Base-by-base conservation (phyloP, 768 basidiomycete species). In the Lentinula sp. region DNA sequence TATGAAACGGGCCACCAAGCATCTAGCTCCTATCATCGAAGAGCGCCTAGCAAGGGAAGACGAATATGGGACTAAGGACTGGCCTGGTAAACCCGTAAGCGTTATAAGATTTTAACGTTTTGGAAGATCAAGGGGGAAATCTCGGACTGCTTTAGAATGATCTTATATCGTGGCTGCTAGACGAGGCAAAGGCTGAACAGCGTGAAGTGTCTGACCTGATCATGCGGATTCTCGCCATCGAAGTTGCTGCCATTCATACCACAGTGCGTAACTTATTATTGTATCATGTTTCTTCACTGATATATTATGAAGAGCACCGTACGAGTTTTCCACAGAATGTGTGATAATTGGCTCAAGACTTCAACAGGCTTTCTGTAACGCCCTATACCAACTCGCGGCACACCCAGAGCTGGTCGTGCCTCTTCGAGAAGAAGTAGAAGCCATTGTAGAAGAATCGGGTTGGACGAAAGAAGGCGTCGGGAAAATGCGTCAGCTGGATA, bases 141-240 rank as follows among this genome's bases (percentile, higher is more conserved):
- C 45, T n/a, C 6, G 10, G 13, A 32, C 32, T 48, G 7, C 6
- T 4, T 7, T 6, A 18, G 81, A 77, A 77, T 57, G 80, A 83
- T 63, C 65, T 79, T 41, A 71, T 82, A 4, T 73, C 72, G 43
- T 83, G 81, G 81, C 64, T 81, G 6, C 66, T 82, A 43, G 77
- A 77, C 39, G 68, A 68, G 15, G 76, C 77, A 0, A 51, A 68
- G 33, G 73, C 67, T 28, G 51, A 69, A 4, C 72, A 75, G 57
- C 66, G 69, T 18, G 71, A 70, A 0, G 58, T 74, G 8, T 66
- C 65, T n/a, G 69, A 74, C 36, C 64, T 80, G 7, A 71, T 72
- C 0, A 63, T 65, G 0, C 69, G 74, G n/a, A 61, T 81, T 6
- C 65, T 83, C 9, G 59, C 71, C 7, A 63, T 78, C 37, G 78